Percentiles rank a stretch among this genome's conserved stretches.
These are phyloP conservation scores for Kappamyces sp. DNA, from an alignment of 192 early-diverging fungal genomes.

Conservation along the genomic window DNA sequence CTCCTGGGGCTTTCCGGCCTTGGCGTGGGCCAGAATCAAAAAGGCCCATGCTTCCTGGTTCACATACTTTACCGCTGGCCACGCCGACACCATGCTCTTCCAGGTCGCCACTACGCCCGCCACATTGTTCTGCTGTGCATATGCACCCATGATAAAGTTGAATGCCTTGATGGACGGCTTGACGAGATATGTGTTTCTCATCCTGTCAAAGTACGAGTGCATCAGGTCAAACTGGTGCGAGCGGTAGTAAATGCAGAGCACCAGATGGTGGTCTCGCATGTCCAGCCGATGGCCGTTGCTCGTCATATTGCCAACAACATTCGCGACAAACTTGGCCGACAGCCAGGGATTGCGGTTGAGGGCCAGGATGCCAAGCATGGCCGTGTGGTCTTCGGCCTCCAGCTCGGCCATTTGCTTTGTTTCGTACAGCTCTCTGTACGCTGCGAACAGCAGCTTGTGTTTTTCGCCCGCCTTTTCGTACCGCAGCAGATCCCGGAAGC, in stretches of 20 bases:
- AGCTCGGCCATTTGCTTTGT: not conserved
- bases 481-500: no score
- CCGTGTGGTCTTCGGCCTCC: slow-evolving; percentile 22
- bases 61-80: slow-evolving; percentile 14
- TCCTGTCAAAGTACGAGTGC: not conserved
- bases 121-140: slow-evolving; percentile 7
- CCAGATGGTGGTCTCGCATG: slow-evolving; percentile 20
- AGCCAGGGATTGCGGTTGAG: slow-evolving; percentile 15
- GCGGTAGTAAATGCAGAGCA: slow-evolving; percentile 21
- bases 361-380: slow-evolving; percentile 13
- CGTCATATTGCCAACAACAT: slow-evolving; percentile 13
- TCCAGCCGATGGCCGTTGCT: slow-evolving; percentile 6
- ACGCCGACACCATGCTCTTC: slow-evolving; percentile 8
- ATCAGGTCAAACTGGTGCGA: slow-evolving; percentile 4
- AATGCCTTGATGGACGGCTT: slow-evolving; percentile 19
- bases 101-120: not conserved
- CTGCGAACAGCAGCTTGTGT: no score
- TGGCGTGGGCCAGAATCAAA: slow-evolving; percentile 21
- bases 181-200: slow-evolving; percentile 5
- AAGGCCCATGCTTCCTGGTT: slow-evolving; percentile 27
- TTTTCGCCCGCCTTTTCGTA: no score
- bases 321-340: slow-evolving; percentile 8
- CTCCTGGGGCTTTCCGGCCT: slow-evolving; percentile 2
- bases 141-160: slow-evolving; percentile 21
- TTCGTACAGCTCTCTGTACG: slow-evolving; percentile 18